Percentiles rank a stretch among this genome's conserved stretches.
Conservation (phyloP, 306 rosid genomes). For the Cicer bijugum region DNA sequence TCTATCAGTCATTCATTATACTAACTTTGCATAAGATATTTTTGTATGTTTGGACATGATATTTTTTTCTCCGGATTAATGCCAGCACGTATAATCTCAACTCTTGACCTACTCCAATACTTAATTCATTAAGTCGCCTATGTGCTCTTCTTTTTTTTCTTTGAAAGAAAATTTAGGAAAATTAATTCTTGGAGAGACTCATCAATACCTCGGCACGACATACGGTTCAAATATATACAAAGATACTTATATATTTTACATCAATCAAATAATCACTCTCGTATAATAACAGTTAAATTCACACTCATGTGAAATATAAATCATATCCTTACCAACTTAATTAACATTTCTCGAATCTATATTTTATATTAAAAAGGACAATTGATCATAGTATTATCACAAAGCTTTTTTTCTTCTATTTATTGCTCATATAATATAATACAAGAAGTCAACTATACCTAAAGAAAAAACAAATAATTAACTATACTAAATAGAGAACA, state of each 20-base stretch:
- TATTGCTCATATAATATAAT: not conserved
- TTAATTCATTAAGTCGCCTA: conserved; percentile 22
- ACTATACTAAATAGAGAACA: conserved; percentile 35
- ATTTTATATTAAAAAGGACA: not conserved
- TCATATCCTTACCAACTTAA: not conserved
- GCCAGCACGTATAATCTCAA: conserved; percentile 49
- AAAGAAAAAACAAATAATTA: conserved; percentile 14
- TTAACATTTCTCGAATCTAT: not conserved
- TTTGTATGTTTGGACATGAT: conserved; percentile 37
- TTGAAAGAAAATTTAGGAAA: not conserved
- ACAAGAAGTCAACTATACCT: conserved; percentile 38
- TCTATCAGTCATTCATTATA: not conserved
- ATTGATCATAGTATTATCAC: conserved; percentile 4
- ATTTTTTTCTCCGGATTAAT: conserved; percentile 38
- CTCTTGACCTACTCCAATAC: conserved; percentile 1
- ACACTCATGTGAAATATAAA: too few species aligned
- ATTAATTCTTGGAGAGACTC: not conserved
- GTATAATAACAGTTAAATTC: not conserved
- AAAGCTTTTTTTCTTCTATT: not conserved
- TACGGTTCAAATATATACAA: not conserved
- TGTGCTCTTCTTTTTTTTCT: not conserved
- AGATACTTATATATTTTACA: not conserved
- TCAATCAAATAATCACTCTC: not conserved
- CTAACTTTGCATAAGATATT: not conserved
- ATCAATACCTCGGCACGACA: too few species aligned